Conservation (phyloP, 148 eudicot species). For the Chenopodium suecicum region DNA sequence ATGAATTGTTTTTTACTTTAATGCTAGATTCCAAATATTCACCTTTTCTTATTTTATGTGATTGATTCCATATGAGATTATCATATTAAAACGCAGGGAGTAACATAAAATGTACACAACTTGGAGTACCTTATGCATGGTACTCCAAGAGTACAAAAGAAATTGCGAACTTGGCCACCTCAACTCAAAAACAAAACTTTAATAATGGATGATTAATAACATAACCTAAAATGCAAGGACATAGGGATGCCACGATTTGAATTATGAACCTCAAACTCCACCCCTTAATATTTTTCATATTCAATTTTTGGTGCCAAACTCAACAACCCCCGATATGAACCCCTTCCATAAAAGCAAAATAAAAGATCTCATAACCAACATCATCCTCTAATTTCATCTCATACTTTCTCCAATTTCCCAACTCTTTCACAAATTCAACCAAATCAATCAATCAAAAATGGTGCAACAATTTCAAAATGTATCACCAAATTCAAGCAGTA, state of each 20-base stretch:
- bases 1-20: no score
- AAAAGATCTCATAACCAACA: neutral
- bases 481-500: neutral
- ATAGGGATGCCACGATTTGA: neutral
- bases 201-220: no score
- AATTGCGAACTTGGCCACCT: neutral
- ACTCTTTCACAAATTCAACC: neutral
- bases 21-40: no score
- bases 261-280: neutral
- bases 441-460: slow-evolving; percentile 15
- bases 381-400: neutral
- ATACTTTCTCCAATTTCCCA: neutral
- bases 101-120: no score
- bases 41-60: no score
- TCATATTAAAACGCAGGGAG: no score
- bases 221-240: neutral
- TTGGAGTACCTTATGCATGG: no score
- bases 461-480: neutral
- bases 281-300: neutral
- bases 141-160: no score
- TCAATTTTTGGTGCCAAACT: neutral
- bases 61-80: no score
- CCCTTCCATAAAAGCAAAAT: neutral
- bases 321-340: neutral
- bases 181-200: neutral